These are phyloP conservation scores for Calonectria ilicicola DNA, from an alignment of 2,329 filamentous ascomycete genomes.

Conservation along the genomic window DNA sequence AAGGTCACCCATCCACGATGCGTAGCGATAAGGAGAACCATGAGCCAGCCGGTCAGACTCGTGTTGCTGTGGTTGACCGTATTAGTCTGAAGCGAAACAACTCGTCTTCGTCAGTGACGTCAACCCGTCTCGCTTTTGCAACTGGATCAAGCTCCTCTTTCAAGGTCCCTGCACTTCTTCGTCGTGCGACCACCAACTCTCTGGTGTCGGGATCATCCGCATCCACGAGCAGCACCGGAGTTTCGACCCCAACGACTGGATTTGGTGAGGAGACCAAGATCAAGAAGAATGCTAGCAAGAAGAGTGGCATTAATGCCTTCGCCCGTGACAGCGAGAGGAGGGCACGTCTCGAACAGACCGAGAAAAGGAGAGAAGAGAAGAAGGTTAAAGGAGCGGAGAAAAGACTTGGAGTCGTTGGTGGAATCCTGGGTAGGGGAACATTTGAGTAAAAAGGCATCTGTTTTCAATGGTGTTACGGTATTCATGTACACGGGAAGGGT, in stretches of 20 bases:
- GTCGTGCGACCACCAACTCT: conserved; percentile 79
- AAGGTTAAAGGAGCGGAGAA: conserved; percentile 69
- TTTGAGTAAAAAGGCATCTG: conserved; percentile 48
- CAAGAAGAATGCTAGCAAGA: conserved; percentile 70
- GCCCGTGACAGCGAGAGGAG: conserved; percentile 69
- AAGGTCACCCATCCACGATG: conserved; percentile 42
- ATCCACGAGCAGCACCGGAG: conserved; percentile 48
- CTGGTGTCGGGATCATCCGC: conserved; percentile 54
- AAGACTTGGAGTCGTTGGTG: conserved; percentile 67
- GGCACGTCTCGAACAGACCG: conserved; percentile 66
- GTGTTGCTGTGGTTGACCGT: conserved; percentile 74
- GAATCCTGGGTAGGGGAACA: conserved; percentile 66
- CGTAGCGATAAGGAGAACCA: conserved; percentile 64
- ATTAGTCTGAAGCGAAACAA: conserved; percentile 74
- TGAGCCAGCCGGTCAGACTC: conserved; percentile 48
- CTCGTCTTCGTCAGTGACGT: conserved; percentile 49
- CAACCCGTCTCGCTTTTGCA: conserved; percentile 69
- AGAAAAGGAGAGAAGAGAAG: conserved; percentile 69
- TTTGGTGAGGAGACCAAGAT: conserved; percentile 66
- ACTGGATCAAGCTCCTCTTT: conserved; percentile 61
- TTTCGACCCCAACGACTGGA: conserved; percentile 50
- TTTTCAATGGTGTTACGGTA: conserved; percentile 25
- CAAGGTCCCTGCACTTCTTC: conserved; percentile 77
- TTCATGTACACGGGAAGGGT: conserved; percentile 6
- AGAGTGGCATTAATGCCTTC: conserved; percentile 71